Conservation (phyloP, 1,139 yeast genomes). For the Saccharomycopsis hybrid region DNA sequence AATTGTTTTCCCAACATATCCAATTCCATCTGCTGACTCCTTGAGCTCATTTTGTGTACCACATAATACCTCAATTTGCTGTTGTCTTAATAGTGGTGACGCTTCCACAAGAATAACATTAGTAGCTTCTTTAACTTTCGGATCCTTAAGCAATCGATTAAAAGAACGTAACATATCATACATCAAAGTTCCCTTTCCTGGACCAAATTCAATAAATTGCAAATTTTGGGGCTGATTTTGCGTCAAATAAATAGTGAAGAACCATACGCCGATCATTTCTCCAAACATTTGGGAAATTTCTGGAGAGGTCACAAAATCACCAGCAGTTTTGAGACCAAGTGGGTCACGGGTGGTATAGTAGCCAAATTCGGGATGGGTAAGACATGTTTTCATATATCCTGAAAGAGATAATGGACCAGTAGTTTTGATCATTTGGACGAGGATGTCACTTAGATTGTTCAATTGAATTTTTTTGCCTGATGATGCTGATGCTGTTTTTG, state of each 20-base stretch:
- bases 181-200: constrained; percentile 80
- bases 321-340: constrained; percentile 40
- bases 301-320: constrained; percentile 83
- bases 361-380: constrained; percentile 72
- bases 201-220: constrained; percentile 70
- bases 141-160: constrained; percentile 31
- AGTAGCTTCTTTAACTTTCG: constrained; percentile 21
- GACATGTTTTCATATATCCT: constrained; percentile 75
- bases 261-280: constrained; percentile 78
- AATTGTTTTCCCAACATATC: constrained; percentile 36
- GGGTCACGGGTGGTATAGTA: constrained; percentile 79
- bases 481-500: too few species aligned
- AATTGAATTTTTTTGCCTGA: constrained; percentile 12
- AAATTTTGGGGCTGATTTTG: constrained; percentile 39
- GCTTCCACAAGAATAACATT: constrained; percentile 64
- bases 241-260: constrained; percentile 50
- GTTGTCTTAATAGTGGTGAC: constrained; percentile 53
- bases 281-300: constrained; percentile 88
- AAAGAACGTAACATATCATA: constrained; percentile 51
- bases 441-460: constrained; percentile 35
- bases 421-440: constrained; percentile 51
- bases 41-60: constrained; percentile 18
- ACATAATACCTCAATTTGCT: constrained; percentile 51
- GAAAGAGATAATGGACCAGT: constrained; percentile 75
- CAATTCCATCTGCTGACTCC: constrained; percentile 31